These are phyloP conservation scores for Pichia paraexigua DNA, from an alignment of 805 yeast genomes.

Conservation along the genomic window DNA sequence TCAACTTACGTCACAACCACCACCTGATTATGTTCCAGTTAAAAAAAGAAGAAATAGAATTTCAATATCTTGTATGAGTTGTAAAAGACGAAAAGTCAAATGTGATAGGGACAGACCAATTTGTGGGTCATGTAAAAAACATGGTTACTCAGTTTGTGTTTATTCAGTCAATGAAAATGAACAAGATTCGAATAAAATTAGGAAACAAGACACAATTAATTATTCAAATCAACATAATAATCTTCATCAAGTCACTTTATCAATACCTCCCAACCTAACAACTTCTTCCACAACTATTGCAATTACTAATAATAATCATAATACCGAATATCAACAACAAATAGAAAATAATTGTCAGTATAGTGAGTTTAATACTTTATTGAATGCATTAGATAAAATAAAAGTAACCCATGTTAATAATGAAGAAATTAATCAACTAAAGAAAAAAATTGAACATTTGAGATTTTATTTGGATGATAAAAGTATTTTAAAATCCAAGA, in stretches of 20 bases:
- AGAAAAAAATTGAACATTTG: constrained; percentile 4
- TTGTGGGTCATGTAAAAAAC: constrained; percentile 27
- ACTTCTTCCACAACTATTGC: not conserved
- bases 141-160: constrained; percentile 4
- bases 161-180: constrained; percentile 5
- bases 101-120: constrained; percentile 30
- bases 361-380: constrained; percentile 3
- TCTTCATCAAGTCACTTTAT: not conserved
- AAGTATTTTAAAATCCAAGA: constrained; percentile 1
- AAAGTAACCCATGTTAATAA: constrained; percentile 5
- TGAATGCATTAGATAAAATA: constrained; percentile 2
- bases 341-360: not conserved
- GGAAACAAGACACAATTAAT: not conserved
- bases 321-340: not conserved
- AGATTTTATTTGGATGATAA: constrained; percentile 8
- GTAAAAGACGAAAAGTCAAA: constrained; percentile 43
- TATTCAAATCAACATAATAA: not conserved
- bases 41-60: constrained; percentile 38
- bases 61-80: constrained; percentile 33
- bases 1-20: constrained; percentile 9
- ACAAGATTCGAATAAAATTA: not conserved
- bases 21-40: constrained; percentile 4
- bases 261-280: not conserved
- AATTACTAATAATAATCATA: not conserved
- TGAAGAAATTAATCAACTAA: constrained; percentile 7